These are phyloP conservation scores for Escovopsis weberi DNA, from an alignment of 2,329 filamentous ascomycete species.

Conservation along the genomic window DNA sequence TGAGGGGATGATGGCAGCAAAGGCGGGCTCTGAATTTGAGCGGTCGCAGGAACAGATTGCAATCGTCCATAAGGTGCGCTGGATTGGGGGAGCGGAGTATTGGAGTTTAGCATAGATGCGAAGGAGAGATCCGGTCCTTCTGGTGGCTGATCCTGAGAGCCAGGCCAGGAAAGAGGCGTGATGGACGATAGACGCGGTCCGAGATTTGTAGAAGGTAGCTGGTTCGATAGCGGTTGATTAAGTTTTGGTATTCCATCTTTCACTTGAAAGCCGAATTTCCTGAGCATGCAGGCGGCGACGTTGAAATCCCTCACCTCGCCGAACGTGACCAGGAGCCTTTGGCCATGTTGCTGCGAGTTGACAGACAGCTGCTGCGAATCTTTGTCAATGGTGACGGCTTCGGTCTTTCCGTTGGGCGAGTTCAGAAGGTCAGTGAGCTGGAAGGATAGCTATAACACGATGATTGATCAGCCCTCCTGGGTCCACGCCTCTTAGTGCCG, in stretches of 20 bases:
- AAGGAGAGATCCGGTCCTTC: conserved; percentile 4
- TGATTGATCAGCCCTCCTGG: not conserved
- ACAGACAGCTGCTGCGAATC: conserved; percentile 12
- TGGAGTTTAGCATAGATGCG: conserved; percentile 7
- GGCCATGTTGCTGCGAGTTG: conserved; percentile 11
- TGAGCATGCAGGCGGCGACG: conserved; percentile 17
- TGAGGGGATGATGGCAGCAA: not conserved
- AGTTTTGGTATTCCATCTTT: conserved; percentile 3
- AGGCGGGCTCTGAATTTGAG: not conserved
- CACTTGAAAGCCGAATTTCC: conserved; percentile 16
- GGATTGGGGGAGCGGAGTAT: not conserved
- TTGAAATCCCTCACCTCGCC: conserved; percentile 18
- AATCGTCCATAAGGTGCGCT: too few relatives aligned
- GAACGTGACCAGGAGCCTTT: conserved; percentile 15
- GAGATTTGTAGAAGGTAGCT: not conserved
- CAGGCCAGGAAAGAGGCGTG: conserved; percentile 6
- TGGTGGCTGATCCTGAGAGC: not conserved
- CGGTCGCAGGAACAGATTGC: too few relatives aligned
- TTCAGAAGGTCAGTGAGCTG: conserved; percentile 14
- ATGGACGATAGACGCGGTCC: conserved; percentile 15
- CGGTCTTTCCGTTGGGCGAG: conserved; percentile 1
- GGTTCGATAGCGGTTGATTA: not conserved
- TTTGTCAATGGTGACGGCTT: conserved; percentile 12
- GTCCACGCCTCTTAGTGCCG: not conserved
- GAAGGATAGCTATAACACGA: conserved; percentile 14